Evolutionary conservation across 257 asterid genomes (phyloP), one percentile per base, ranked within the genome.

Genomic region (Gentiana straminea): DNA sequence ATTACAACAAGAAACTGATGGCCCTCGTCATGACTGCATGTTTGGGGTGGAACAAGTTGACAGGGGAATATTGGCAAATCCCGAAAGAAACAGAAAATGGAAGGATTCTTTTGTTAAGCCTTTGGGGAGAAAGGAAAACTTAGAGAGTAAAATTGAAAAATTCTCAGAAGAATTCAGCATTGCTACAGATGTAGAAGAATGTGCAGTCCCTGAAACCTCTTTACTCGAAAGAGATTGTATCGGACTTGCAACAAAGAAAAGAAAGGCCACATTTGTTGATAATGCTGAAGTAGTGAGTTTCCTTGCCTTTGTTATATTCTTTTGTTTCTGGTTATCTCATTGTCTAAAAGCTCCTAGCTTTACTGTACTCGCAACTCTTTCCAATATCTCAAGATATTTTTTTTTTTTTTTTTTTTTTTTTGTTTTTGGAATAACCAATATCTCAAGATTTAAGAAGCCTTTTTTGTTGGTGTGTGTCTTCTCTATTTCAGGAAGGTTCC

Each of bases 191-290:
- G 44, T 59, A 49, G 64, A 72, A 53, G 71, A 64, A 43, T 39
- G 49, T 52, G 57, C 48, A 52, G 54, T 50, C 67, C 73, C 59
- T 35, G 66, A 64, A 62, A 60, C 66, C 58, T 63, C 68, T 43
- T 61, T 71, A 51, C 34, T 32, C 24, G 51, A 49, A 48, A 48
- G 63, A 54, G 68, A 62, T 60, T 62, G 56, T 50, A 65, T 60
- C 13, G 79, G 73, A 62, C 46, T 68, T 62, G 49, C 69, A 45
- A 34, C 53, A 13, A 82, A 71, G 74, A 81, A 70, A 74, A 81
- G 92, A 72, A 87, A 76, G 72, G 67, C 66, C 45, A 63, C 74
- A 51, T 74, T 70, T 53, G 59, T 59, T 32, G 77, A 79, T 38
- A 44, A 49, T 44, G 35, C 38, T 60, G 71, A 70, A 61, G 63